These are phyloP conservation scores for Venturiaceae sp. DNA, from an alignment of 2,329 filamentous ascomycete species.

Conservation along the genomic window DNA sequence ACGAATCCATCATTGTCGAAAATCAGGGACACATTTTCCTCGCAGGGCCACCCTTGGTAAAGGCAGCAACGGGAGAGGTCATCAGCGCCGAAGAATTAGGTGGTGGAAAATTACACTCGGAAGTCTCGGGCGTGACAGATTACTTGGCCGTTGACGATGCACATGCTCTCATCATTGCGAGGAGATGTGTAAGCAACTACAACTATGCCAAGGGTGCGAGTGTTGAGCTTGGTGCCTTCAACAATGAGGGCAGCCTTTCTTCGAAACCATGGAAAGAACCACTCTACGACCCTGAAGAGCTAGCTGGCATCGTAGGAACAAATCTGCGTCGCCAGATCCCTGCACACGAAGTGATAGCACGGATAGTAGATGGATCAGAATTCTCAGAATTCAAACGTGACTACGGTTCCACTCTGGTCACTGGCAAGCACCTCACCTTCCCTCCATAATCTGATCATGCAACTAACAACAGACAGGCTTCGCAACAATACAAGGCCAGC, in stretches of 20 bases:
- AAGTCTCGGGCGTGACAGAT: constrained; percentile 86
- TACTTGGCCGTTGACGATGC: constrained; percentile 92
- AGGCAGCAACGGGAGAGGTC: constrained; percentile 88
- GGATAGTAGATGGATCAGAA: constrained; percentile 81
- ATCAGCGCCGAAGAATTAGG: constrained; percentile 87
- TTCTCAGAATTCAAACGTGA: constrained; percentile 93
- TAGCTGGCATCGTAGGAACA: constrained; percentile 80
- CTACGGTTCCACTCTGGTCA: constrained; percentile 83
- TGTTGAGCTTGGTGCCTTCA: constrained; percentile 9
- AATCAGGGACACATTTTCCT: constrained; percentile 97
- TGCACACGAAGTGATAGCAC: constrained; percentile 82
- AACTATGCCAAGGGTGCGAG: constrained; percentile 61
- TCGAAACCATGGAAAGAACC: constrained; percentile 58
- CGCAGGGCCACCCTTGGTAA: constrained; percentile 86
- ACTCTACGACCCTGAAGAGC: constrained; percentile 67
- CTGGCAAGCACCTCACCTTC: too few species aligned
- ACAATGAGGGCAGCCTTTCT: constrained; percentile 26
- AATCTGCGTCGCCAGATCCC: constrained; percentile 81
- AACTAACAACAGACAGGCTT: constrained; percentile 59
- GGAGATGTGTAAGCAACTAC: constrained; percentile 76
- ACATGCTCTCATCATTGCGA: constrained; percentile 77
- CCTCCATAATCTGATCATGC: too few species aligned
- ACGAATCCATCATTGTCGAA: constrained; percentile 93
- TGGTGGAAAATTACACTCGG: constrained; percentile 80
- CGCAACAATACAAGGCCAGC: constrained; percentile 79